Conservation (phyloP, 345 rosid species). For the Psidium guajava region DNA sequence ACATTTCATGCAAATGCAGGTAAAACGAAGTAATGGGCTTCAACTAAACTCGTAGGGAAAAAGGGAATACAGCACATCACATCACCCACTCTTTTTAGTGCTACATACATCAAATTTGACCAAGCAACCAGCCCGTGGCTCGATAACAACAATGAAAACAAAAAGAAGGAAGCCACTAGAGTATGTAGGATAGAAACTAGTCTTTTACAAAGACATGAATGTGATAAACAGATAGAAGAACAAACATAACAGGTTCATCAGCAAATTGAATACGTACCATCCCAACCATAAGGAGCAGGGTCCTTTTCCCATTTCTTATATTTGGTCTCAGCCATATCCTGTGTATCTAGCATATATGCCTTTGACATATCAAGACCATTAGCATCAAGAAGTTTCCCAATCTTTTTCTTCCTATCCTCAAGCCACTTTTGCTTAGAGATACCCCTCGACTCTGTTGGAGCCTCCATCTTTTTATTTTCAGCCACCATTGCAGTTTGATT, state of each 20-base stretch:
- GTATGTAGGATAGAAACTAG: neutral
- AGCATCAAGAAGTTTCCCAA: conserved; percentile 84
- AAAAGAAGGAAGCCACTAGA: neutral
- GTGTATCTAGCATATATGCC: conserved; percentile 87
- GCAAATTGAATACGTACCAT: conserved; percentile 38
- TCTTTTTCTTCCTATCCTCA: conserved; percentile 77
- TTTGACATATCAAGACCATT: conserved; percentile 81
- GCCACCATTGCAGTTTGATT: conserved; percentile 80
- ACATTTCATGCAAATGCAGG: neutral
- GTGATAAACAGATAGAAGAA: neutral
- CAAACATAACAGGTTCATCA: neutral
- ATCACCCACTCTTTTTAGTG: neutral
- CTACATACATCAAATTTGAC: neutral
- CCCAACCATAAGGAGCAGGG: conserved; percentile 95
- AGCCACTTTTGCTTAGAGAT: conserved; percentile 93
- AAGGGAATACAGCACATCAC: neutral
- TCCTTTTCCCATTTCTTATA: conserved; percentile 97
- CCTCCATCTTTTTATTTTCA: conserved; percentile 91
- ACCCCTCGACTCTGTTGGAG: conserved; percentile 72
- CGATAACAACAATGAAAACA: neutral
- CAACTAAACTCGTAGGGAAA: neutral
- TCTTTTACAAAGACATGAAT: neutral
- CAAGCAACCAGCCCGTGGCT: neutral
- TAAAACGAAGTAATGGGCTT: neutral
- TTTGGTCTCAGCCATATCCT: conserved; percentile 78